A percentile compares a stretch with the other conserved stretches of the same genome.
phyloP scores from a whole-genome alignment of 2,329 filamentous ascomycete species.

The Colletotrichum trifolii region DNA sequence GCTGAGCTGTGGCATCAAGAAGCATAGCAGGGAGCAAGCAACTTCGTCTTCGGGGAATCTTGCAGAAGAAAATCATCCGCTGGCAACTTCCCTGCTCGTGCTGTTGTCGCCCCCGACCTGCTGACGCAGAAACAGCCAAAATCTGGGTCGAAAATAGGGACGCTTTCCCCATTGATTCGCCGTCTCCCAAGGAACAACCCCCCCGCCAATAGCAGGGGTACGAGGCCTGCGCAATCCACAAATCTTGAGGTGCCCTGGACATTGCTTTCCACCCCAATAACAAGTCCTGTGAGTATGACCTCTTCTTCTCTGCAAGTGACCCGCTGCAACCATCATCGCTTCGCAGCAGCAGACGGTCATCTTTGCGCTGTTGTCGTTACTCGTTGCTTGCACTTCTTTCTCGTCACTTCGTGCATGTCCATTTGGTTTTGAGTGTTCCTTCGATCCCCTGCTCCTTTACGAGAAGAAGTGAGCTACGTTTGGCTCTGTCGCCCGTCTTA shows the following conservation, averaged over 20 bases:
- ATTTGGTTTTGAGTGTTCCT: constrained; percentile 2
- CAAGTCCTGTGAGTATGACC: constrained; percentile 37
- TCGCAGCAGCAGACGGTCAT: constrained; percentile 18
- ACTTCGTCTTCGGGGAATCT: constrained; percentile 7
- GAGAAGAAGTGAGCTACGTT: constrained; percentile 16
- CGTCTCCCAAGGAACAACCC: constrained; percentile 38
- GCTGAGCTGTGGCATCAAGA: constrained; percentile 22
- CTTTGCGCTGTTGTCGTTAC: constrained; percentile 22
- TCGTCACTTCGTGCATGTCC: constrained; percentile 2
- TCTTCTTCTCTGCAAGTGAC: constrained; percentile 20
- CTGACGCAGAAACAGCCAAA: constrained; percentile 31
- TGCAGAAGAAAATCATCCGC: constrained; percentile 18
- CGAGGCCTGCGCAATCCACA: constrained; percentile 35
- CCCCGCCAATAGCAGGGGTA: constrained; percentile 35
- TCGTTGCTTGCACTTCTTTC: constrained; percentile 8
- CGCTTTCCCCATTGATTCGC: constrained; percentile 34
- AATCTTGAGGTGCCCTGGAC: constrained; percentile 24
- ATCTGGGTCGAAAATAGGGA: constrained; percentile 24
- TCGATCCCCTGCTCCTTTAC: constrained; percentile 4
- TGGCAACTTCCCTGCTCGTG: constrained; percentile 33
- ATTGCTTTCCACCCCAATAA: constrained; percentile 35
- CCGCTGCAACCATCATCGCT: constrained; percentile 11
- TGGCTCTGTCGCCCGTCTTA: constrained; percentile 18
- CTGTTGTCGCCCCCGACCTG: constrained; percentile 20
- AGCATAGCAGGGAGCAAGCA: constrained; percentile 29